Conservation (phyloP, 371 early-diverging fungal genomes). For the Catenaria anguillulae region DNA sequence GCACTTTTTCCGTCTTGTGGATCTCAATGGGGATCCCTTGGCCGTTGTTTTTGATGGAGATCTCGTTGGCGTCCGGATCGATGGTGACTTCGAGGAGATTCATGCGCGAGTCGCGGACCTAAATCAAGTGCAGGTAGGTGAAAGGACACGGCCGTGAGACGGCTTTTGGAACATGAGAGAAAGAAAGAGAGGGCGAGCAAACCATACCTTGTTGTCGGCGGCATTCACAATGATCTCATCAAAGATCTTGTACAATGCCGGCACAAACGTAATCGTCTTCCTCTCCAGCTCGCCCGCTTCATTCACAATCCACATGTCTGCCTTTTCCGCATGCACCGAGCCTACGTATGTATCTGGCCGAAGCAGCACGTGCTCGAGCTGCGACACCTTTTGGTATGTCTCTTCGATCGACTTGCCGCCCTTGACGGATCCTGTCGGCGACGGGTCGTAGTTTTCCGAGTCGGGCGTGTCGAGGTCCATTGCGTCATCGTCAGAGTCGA, state of each 20-base stretch:
- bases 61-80: constrained; percentile 57
- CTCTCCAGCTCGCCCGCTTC: constrained; percentile 48
- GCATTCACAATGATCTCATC: constrained; percentile 99
- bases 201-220: constrained; percentile 59
- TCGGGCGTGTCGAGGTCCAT: neutral
- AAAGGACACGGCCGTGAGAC: no score
- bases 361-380: constrained; percentile 95
- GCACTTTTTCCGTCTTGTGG: constrained; percentile 85
- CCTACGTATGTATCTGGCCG: constrained; percentile 99
- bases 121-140: no score
- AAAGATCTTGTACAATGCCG: constrained; percentile 98
- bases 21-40: constrained; percentile 94
- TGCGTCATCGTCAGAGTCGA: neutral
- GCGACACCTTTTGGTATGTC: constrained; percentile 97
- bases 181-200: neutral
- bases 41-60: constrained; percentile 95
- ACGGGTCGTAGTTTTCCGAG: no score
- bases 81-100: constrained; percentile 83
- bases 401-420: constrained; percentile 59
- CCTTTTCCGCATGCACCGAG: constrained; percentile 73
- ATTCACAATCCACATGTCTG: constrained; percentile 72
- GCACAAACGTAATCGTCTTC: constrained; percentile 71
- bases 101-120: constrained; percentile 87
- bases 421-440: no score
- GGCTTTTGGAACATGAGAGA: neutral